These are phyloP conservation scores for Hymenoscyphus occultus DNA, from an alignment of 2,329 filamentous ascomycete species.

Conservation along the genomic window DNA sequence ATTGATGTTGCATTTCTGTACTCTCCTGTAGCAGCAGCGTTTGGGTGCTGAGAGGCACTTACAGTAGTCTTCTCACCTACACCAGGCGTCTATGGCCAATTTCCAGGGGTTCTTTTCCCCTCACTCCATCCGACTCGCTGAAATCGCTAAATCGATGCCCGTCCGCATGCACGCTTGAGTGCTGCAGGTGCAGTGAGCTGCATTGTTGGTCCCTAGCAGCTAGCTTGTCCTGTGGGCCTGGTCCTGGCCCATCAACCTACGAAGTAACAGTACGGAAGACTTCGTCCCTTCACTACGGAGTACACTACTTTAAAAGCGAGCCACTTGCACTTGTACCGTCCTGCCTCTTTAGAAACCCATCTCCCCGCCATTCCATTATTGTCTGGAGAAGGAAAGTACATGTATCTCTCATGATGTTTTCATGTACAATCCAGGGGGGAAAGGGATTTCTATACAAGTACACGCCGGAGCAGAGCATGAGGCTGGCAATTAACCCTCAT, in stretches of 20 bases:
- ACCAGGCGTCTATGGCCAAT: background rate
- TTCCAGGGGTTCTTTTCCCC: background rate
- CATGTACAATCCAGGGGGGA: background rate
- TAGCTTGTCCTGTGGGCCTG: background rate
- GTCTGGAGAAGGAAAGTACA: background rate
- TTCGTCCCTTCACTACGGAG: too few species aligned
- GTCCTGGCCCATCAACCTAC: background rate
- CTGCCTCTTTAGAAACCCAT: background rate
- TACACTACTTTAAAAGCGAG: background rate
- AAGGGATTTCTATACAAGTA: background rate
- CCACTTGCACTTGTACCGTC: background rate
- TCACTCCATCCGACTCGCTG: slow-evolving; percentile 1
- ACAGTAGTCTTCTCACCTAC: background rate
- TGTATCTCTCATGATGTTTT: background rate
- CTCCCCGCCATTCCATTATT: background rate
- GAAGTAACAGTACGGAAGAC: too few species aligned
- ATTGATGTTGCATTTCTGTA: background rate
- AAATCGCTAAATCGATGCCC: slow-evolving; percentile 1
- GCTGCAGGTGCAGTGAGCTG: background rate
- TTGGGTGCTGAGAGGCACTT: background rate
- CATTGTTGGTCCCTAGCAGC: slow-evolving; percentile 5
- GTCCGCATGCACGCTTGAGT: background rate
- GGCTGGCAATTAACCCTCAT: slow-evolving; percentile 1
- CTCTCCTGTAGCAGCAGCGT: background rate
- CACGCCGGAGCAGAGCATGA: background rate